Conservation (phyloP, 2,329 filamentous ascomycete genomes). For the Ascochyta fabae region DNA sequence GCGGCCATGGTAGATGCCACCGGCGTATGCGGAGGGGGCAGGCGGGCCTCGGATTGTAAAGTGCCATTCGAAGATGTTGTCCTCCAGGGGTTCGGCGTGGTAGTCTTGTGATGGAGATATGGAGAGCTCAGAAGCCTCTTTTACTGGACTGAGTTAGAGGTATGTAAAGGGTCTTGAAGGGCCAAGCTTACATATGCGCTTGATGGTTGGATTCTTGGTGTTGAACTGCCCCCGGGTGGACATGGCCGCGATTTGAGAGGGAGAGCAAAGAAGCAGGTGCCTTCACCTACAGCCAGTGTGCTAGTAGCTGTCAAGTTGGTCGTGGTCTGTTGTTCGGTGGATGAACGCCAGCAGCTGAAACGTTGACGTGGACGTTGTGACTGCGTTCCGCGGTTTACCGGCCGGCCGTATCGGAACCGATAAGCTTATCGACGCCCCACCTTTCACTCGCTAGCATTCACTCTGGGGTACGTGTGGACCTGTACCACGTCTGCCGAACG, state of each 20-base stretch:
- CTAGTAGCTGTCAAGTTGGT: background rate
- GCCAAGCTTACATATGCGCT: constrained; percentile 72
- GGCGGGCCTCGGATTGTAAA: constrained; percentile 95
- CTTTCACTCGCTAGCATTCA: background rate
- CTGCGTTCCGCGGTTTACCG: constrained; percentile 2
- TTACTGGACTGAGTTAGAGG: constrained; percentile 62
- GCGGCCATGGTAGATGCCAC: constrained; percentile 92
- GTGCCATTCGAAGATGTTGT: constrained; percentile 97
- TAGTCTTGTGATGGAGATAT: constrained; percentile 82
- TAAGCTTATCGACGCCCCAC: constrained; percentile 9
- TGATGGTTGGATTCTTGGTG: constrained; percentile 81
- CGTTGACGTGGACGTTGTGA: constrained; percentile 27
- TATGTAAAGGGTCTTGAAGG: constrained; percentile 9
- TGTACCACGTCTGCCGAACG: background rate
- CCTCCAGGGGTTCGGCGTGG: constrained; percentile 81
- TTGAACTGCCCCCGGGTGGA: constrained; percentile 61
- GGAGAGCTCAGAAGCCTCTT: constrained; percentile 88
- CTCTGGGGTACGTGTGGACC: background rate
- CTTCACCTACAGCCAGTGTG: background rate
- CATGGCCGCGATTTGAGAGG: constrained; percentile 35
- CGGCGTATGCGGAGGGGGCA: constrained; percentile 74
- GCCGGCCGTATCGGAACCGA: constrained; percentile 3
- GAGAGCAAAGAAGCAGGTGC: background rate
- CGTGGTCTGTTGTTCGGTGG: background rate
- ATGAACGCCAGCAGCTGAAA: constrained; percentile 13